phyloP scores from a whole-genome alignment of 1,284 basidiomycete species.

The Cryptococcus sp. region DNA sequence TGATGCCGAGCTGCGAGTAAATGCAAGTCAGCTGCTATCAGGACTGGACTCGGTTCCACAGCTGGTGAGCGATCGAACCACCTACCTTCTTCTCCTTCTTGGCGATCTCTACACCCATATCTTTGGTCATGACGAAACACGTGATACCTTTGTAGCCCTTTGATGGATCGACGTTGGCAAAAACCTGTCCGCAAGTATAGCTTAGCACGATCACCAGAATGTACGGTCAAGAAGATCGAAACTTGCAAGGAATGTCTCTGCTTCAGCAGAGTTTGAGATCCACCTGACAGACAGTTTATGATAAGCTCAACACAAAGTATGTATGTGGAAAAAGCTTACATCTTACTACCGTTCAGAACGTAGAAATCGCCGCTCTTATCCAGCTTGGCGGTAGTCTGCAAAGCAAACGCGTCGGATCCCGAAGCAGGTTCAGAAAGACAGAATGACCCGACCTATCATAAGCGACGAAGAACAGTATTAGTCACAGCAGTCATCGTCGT shows the following conservation, averaged over 20 bases:
- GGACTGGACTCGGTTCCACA: slow-evolving; percentile 16
- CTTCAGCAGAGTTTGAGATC: slow-evolving; percentile 98
- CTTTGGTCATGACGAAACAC: slow-evolving; percentile 93
- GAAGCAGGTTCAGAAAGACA: slow-evolving; percentile 90
- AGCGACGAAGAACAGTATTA: neutral
- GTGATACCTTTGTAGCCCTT: slow-evolving; percentile 99
- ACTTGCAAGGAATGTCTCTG: slow-evolving; percentile 69
- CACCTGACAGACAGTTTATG: slow-evolving; percentile 57
- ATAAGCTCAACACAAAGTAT: neutral
- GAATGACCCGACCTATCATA: slow-evolving; percentile 85
- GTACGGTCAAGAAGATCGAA: neutral
- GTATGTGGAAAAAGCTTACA: slow-evolving; percentile 56
- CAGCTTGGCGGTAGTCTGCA: slow-evolving; percentile 88
- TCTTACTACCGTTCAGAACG: slow-evolving; percentile 92
- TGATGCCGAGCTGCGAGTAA: slow-evolving; percentile 73
- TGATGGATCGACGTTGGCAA: slow-evolving; percentile 91
- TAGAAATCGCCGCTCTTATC: slow-evolving; percentile 72
- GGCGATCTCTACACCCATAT: slow-evolving; percentile 95
- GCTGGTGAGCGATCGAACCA: slow-evolving; percentile 5
- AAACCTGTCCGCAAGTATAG: slow-evolving; percentile 61
- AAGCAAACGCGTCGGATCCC: slow-evolving; percentile 94
- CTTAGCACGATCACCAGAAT: neutral
- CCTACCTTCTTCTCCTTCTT: slow-evolving; percentile 94
- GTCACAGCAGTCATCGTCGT: neutral
- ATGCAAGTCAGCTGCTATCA: neutral